These are phyloP conservation scores for Fraxinus ornus DNA, from an alignment of 305 asterid genomes.

Conservation along the genomic window DNA sequence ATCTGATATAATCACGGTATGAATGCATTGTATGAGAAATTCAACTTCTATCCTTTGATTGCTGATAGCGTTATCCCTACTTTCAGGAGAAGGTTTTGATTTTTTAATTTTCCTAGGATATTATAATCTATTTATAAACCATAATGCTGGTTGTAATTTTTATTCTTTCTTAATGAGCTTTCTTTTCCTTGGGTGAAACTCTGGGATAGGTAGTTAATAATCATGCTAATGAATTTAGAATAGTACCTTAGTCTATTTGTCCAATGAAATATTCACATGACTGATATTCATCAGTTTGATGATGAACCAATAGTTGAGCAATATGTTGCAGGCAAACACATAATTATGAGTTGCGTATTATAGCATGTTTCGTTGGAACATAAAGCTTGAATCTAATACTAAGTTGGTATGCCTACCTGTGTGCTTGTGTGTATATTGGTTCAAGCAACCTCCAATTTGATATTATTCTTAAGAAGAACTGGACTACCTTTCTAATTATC, in stretches of 20 bases:
- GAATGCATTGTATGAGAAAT: slow-evolving; percentile 10
- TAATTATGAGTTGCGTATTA: background rate
- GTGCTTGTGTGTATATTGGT: background rate
- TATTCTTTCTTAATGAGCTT: background rate
- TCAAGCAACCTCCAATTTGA: background rate
- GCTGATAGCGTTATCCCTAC: background rate
- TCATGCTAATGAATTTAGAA: slow-evolving; percentile 8
- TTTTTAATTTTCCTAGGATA: background rate
- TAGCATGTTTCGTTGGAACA: background rate
- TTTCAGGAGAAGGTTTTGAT: background rate
- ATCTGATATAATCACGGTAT: slow-evolving; percentile 95
- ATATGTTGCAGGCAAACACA: background rate
- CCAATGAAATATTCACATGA: background rate
- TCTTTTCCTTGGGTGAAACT: background rate
- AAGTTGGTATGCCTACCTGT: background rate
- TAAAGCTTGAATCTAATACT: background rate
- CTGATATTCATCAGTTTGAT: slow-evolving; percentile 7
- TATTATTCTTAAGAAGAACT: background rate
- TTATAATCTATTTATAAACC: background rate
- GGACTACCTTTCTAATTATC: background rate
- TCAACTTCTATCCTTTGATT: slow-evolving; percentile 5
- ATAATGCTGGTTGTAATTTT: background rate
- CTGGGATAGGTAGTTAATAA: slow-evolving; percentile 1
- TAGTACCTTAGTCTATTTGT: background rate
- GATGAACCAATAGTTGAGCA: background rate